phyloP scores from a whole-genome alignment of 306 rosid genomes.

The Acacia melanoxylon region DNA sequence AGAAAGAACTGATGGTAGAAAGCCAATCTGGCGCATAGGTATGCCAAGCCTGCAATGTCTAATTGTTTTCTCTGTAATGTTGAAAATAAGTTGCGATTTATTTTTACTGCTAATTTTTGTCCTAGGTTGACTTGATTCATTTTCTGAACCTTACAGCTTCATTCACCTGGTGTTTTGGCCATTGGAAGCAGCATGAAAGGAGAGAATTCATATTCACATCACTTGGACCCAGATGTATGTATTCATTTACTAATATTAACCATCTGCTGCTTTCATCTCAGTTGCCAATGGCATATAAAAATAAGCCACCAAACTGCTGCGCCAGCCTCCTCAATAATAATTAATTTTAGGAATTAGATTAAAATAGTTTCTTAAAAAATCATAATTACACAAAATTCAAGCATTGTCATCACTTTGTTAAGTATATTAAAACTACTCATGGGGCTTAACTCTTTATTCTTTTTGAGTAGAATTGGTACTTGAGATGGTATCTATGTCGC shows the following conservation, averaged over 20 bases:
- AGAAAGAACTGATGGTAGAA: background rate
- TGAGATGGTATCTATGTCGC: background rate
- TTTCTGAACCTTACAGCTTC: slow-evolving; percentile 73
- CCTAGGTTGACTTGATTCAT: slow-evolving; percentile 30
- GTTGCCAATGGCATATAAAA: background rate
- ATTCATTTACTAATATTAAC: slow-evolving; percentile 11
- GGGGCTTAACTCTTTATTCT: background rate
- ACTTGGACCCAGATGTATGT: slow-evolving; percentile 94
- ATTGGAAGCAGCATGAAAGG: slow-evolving; percentile 99
- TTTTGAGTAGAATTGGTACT: background rate
- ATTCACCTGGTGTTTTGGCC: slow-evolving; percentile 89
- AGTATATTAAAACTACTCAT: background rate
- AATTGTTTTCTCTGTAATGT: slow-evolving; percentile 12
- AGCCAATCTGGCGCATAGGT: slow-evolving; percentile 12
- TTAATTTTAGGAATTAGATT: background rate
- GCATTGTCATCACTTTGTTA: background rate
- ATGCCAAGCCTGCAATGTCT: slow-evolving; percentile 8
- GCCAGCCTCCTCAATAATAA: background rate
- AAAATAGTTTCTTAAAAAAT: background rate
- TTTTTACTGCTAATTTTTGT: background rate
- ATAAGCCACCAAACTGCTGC: background rate
- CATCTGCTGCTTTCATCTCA: background rate
- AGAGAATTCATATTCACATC: slow-evolving; percentile 97
- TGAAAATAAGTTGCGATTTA: background rate
- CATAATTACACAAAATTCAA: background rate